Evolutionary conservation across 257 asterid genomes (phyloP).

Genomic region (Capsicum rhomboideum): DNA sequence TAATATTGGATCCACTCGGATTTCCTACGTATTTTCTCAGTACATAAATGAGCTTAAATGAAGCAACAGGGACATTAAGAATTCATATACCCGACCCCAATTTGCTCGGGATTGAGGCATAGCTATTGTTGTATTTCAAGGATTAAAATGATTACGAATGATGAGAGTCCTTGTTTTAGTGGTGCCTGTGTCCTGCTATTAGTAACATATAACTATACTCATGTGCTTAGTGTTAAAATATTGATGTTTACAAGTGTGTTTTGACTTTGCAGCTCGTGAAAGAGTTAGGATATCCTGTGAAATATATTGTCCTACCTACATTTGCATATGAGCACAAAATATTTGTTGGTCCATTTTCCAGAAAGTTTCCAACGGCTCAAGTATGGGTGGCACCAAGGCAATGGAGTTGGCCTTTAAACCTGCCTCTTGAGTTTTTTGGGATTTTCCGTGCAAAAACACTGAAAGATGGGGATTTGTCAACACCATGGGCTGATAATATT

Average conservation of each 20-base stretch:
- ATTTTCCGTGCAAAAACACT: slow-evolving; percentile 69
- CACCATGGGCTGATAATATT: slow-evolving; percentile 87
- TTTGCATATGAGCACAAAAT: slow-evolving; percentile 96
- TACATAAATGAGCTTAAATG: background rate
- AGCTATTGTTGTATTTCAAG: background rate
- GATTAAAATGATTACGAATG: background rate
- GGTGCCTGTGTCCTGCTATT: background rate
- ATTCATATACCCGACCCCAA: background rate
- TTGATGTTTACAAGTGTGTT: background rate
- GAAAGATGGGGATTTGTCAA: slow-evolving; percentile 42
- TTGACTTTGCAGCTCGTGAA: slow-evolving; percentile 61
- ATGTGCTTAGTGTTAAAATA: background rate
- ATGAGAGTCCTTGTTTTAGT: background rate
- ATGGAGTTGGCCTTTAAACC: slow-evolving; percentile 95
- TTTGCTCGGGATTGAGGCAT: background rate
- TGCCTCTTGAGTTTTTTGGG: slow-evolving; percentile 91
- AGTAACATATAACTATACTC: background rate
- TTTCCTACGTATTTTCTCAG: background rate
- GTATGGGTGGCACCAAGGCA: slow-evolving; percentile 99
- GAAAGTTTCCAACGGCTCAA: slow-evolving; percentile 81
- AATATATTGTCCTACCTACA: slow-evolving; percentile 75
- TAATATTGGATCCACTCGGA: background rate
- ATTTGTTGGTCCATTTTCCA: slow-evolving; percentile 95
- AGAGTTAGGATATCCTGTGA: slow-evolving; percentile 81
- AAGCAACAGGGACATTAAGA: background rate